These are phyloP conservation scores for Lonicera japonica DNA, from an alignment of 129 eudicot genomes.

Conservation along the genomic window DNA sequence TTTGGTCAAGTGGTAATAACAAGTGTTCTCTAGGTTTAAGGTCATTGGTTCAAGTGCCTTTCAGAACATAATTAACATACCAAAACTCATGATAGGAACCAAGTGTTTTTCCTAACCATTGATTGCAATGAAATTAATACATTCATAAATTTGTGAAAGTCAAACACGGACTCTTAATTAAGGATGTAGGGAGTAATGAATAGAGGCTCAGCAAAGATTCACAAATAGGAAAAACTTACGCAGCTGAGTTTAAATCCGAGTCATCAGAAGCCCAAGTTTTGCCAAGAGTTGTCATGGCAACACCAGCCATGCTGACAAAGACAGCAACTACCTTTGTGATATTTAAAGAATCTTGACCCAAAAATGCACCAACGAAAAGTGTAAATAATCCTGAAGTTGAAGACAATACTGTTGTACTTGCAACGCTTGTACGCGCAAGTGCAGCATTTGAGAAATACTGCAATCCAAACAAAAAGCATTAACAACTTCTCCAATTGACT, in stretches of 20 bases:
- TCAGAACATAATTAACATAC: too few relatives aligned
- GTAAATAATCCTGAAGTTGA: constrained; percentile 98
- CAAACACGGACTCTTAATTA: too few relatives aligned
- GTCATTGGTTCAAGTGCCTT: too few relatives aligned
- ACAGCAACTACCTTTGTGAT: constrained; percentile 78
- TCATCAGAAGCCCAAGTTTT: constrained; percentile 99
- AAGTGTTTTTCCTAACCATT: too few relatives aligned
- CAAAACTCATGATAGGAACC: too few relatives aligned
- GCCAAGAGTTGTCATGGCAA: constrained; percentile 93
- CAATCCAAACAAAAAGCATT: constrained; percentile 12
- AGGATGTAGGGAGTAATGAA: too few relatives aligned
- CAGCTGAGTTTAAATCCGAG: constrained; percentile 35
- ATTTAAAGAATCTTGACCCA: constrained; percentile 92
- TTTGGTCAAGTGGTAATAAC: too few relatives aligned
- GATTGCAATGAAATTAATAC: too few relatives aligned
- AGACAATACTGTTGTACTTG: constrained; percentile 95
- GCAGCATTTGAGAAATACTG: constrained; percentile 99
- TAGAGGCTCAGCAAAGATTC: too few relatives aligned
- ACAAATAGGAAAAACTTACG: constrained; percentile 35
- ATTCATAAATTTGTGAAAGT: too few relatives aligned
- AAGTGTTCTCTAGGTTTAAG: too few relatives aligned
- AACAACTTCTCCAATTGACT: neutral
- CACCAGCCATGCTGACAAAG: constrained; percentile 97
- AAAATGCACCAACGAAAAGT: constrained; percentile 87
- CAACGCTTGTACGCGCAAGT: constrained; percentile 97